Conservation (phyloP, 2,329 filamentous ascomycete genomes). For the Xylaria sp. region DNA sequence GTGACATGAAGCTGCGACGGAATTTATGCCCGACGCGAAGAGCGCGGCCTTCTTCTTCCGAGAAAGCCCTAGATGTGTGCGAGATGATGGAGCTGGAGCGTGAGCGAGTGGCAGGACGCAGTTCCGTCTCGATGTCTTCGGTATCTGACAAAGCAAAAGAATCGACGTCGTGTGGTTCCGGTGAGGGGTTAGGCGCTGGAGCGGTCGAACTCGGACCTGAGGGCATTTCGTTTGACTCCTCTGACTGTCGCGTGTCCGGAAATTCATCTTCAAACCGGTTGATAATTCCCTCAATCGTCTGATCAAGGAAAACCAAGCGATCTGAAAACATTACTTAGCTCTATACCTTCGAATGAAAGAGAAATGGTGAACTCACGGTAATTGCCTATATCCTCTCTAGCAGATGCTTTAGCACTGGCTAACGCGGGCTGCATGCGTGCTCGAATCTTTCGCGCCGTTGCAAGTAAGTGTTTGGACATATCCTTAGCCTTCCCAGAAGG, state of each 20-base stretch:
- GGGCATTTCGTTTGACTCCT: constrained; percentile 44
- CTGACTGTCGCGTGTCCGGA: constrained; percentile 77
- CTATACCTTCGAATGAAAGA: constrained; percentile 7
- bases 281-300: constrained; percentile 90
- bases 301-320: constrained; percentile 85
- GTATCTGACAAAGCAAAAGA: constrained; percentile 56
- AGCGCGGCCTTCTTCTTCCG: constrained; percentile 66
- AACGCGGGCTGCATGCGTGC: constrained; percentile 84
- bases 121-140: constrained; percentile 59
- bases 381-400: constrained; percentile 74
- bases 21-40: constrained; percentile 67
- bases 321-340: constrained; percentile 58
- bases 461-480: constrained; percentile 90
- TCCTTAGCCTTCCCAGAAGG: constrained; percentile 78
- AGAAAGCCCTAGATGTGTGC: constrained; percentile 61
- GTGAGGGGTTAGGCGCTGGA: constrained; percentile 43
- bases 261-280: constrained; percentile 96
- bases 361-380: constrained; percentile 70
- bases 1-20: constrained; percentile 62
- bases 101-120: constrained; percentile 56
- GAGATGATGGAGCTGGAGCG: constrained; percentile 64
- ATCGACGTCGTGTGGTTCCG: constrained; percentile 51
- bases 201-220: constrained; percentile 40
- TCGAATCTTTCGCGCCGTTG: constrained; percentile 89
- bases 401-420: constrained; percentile 73